phyloP scores from a whole-genome alignment of 805 yeast genomes.

The Maudiozyma serrabonitensis region DNA sequence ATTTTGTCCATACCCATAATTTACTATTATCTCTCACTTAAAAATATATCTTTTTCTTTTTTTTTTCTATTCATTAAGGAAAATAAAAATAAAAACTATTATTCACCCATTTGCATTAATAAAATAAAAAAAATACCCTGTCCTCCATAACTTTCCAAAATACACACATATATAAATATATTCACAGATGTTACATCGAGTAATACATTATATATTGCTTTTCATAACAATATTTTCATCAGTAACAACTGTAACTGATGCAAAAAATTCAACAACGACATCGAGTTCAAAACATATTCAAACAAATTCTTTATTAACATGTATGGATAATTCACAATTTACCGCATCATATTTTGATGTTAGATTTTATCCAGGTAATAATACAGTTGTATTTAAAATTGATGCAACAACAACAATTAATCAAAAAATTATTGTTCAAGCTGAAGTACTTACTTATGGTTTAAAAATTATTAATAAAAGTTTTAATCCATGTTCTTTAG shows the following conservation, averaged over 20 bases:
- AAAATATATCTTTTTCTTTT: no score
- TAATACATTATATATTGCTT: no score
- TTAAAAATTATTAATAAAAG: conserved; percentile 46
- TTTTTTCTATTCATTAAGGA: no score
- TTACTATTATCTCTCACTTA: no score
- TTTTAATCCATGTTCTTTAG: conserved; percentile 56
- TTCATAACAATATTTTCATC: neutral
- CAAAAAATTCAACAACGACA: neutral
- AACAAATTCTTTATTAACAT: conserved; percentile 71
- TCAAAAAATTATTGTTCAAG: conserved; percentile 57
- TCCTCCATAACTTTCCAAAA: no score
- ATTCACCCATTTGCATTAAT: no score
- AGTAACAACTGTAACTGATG: neutral
- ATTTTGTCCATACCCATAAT: no score
- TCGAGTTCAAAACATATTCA: conserved; percentile 23
- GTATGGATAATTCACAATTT: conserved; percentile 83
- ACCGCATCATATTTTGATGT: conserved; percentile 81
- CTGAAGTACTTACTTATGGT: conserved; percentile 73
- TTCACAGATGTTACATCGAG: no score
- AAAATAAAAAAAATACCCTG: no score
- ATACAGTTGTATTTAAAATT: conserved; percentile 53
- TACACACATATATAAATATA: no score
- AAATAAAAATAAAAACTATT: no score
- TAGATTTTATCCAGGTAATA: conserved; percentile 54
- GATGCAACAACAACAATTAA: conserved; percentile 72